Evolutionary conservation across 1,284 basidiomycete genomes (phyloP).

Genomic region (Puccinia horiana): DNA sequence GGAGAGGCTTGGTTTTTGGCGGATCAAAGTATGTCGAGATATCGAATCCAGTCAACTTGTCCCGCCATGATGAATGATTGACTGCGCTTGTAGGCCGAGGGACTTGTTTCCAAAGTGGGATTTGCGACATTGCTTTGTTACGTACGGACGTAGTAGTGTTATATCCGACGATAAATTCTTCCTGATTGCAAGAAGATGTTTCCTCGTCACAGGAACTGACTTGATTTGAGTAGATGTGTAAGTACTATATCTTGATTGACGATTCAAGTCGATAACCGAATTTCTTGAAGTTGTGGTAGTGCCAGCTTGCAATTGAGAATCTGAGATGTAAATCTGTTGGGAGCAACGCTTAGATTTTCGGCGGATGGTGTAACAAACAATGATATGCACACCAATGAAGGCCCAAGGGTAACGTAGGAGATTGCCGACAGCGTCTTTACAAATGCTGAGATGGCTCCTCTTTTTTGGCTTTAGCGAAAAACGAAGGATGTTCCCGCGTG

Average conservation of each 20-base stretch:
- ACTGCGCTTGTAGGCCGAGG: background rate
- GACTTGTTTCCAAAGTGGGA: slow-evolving; percentile 27
- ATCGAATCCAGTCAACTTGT: slow-evolving; percentile 54
- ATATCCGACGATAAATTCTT: slow-evolving; percentile 68
- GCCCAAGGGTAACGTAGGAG: too few species aligned
- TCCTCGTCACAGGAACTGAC: background rate
- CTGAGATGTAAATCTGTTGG: too few species aligned
- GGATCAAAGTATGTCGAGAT: slow-evolving; percentile 70
- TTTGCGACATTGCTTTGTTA: background rate
- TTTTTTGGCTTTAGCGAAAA: too few species aligned
- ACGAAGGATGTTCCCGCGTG: too few species aligned
- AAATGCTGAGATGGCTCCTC: too few species aligned
- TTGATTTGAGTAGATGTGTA: background rate
- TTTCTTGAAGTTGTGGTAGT: background rate
- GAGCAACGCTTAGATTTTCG: background rate
- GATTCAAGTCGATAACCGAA: background rate
- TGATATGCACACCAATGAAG: too few species aligned
- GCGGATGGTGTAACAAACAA: background rate
- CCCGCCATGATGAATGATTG: too few species aligned
- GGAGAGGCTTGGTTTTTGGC: slow-evolving; percentile 64
- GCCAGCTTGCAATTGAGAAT: background rate
- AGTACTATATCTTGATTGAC: background rate
- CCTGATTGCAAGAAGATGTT: background rate
- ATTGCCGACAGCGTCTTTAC: too few species aligned
- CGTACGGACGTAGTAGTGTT: slow-evolving; percentile 86